These are phyloP conservation scores for Verticillium klebahnii DNA, from an alignment of 2,329 filamentous ascomycete genomes.

Conservation along the genomic window DNA sequence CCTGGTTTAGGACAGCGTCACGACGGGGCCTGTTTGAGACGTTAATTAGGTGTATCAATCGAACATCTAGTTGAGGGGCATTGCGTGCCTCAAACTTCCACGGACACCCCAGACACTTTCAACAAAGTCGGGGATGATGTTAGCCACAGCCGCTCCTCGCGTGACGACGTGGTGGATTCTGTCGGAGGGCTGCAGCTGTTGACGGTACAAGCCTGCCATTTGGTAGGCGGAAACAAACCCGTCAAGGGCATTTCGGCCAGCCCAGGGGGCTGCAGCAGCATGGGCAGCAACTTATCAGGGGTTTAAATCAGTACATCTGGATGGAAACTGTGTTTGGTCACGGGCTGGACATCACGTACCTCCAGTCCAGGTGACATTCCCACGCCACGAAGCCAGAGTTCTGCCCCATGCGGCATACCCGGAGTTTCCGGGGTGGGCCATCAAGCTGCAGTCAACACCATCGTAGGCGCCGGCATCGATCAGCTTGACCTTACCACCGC, in stretches of 20 bases:
- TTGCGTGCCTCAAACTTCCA: constrained; percentile 1
- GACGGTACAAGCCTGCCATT: constrained; percentile 14
- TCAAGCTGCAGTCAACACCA: constrained; percentile 17
- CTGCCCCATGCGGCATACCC: constrained; percentile 6
- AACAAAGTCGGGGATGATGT: constrained; percentile 1
- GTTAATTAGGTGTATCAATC: not conserved
- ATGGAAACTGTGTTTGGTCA: no score
- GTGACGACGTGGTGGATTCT: constrained; percentile 16
- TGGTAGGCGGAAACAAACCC: constrained; percentile 13
- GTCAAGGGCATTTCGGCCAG: constrained; percentile 15
- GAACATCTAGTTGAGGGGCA: not conserved
- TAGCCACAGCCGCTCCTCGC: constrained; percentile 3
- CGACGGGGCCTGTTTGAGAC: constrained; percentile 3
- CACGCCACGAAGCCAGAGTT: constrained; percentile 8
- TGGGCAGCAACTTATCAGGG: constrained; percentile 9
- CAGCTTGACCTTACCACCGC: constrained; percentile 43
- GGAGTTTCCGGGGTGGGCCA: constrained; percentile 3
- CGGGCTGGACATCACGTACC: not conserved
- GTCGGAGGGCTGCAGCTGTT: constrained; percentile 16
- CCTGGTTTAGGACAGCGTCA: constrained; percentile 4
- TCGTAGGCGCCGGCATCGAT: constrained; percentile 38
- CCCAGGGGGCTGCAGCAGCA: constrained; percentile 15
- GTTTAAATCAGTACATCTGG: not conserved
- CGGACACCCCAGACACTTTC: constrained; percentile 7
- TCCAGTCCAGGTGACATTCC: constrained; percentile 6